Percentiles rank a stretch among this genome's conserved stretches.
Evolutionary conservation across 1,284 basidiomycete genomes (phyloP).

Genomic region (Leccinum brunneo-olivaceum): DNA sequence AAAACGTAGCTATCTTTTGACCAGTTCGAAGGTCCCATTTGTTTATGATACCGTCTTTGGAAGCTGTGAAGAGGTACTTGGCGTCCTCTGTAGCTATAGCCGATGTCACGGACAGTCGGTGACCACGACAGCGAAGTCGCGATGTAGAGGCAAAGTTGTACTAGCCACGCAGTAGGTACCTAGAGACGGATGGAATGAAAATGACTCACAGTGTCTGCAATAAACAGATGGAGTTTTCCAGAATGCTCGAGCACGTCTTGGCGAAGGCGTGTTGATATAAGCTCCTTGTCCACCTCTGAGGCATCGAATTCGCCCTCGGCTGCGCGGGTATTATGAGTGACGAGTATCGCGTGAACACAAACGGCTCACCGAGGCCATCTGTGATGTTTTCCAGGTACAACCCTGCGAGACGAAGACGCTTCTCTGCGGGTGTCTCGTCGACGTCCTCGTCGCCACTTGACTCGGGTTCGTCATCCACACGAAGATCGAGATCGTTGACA

Average conservation of each 20-base stretch:
- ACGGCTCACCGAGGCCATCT: conserved; percentile 60
- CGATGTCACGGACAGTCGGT: conserved; percentile 71
- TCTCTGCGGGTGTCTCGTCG: conserved; percentile 91
- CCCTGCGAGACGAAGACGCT: conserved; percentile 84
- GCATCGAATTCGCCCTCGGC: conserved; percentile 88
- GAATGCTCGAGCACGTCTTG: conserved; percentile 84
- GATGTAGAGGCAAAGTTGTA: conserved; percentile 35
- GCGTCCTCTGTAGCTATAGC: conserved; percentile 68
- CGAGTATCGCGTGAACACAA: background rate
- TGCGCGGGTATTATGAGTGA: conserved; percentile 21
- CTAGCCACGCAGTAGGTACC: conserved; percentile 26
- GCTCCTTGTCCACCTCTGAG: conserved; percentile 86
- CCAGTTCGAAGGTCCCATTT: conserved; percentile 73
- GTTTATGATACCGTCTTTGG: conserved; percentile 81
- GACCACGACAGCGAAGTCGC: conserved; percentile 60
- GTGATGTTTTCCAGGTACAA: conserved; percentile 86
- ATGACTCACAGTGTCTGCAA: conserved; percentile 59
- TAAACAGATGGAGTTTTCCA: conserved; percentile 78
- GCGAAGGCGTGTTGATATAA: conserved; percentile 84
- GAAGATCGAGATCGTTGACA: conserved; percentile 76
- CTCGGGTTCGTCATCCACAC: conserved; percentile 50
- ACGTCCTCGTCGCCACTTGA: conserved; percentile 75
- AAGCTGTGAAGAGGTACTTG: conserved; percentile 69
- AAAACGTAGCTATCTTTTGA: conserved; percentile 49
- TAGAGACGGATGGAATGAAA: background rate